Evolutionary conservation across 805 yeast species (phyloP), one percentile per base, ranked within the genome.

Genomic region (Wickerhamiella sergipiensis): DNA sequence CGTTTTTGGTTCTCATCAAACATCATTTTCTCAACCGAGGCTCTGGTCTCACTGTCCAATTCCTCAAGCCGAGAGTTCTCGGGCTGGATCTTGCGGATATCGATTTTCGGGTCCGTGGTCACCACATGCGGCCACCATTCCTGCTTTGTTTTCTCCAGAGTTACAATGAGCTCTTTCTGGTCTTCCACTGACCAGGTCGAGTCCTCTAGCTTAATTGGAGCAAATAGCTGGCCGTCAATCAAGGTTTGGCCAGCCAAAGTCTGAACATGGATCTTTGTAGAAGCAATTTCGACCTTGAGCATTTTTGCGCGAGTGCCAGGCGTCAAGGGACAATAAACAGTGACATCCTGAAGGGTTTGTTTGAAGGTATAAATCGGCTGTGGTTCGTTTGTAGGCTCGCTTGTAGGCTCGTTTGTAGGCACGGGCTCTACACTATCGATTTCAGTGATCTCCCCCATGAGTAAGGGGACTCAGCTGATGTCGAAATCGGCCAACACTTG

Each of bases 71-170:
- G 62, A 13, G 70, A 59, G 48, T 62, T 62, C 55, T 72, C 76
- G 4, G 76, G 76, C 60, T 62, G 64, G 44, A 71, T 61, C 52
- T 66, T 61, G 22, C 65, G 56, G 23, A 68, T 67, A 54, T 71
- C 75, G 48, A 71, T 69, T 55, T 68, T 66, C 39, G 74, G 72
- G 44, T 71, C 74, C 2, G 63, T 43, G 4, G 59, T 61, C 4
- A 71, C 66, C 9, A 72, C 72, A 52, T 67, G 73, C 18, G 75
- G 74, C 76, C 76, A 72, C 76, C 76, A 72, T 49, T 71, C 71
- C 48, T 59, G 59, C 46, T 62, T 55, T 55, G 64, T 66, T 55
- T 71, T 71, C 36, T 69, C 71, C 17, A 71, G 59, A 8, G 67
- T 61, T 18, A 71, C 53, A 9, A 60, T 54, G 22, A 71, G 61